Evolutionary conservation across 179 eudicot species (phyloP).

Genomic region (Pouteria campechiana): DNA sequence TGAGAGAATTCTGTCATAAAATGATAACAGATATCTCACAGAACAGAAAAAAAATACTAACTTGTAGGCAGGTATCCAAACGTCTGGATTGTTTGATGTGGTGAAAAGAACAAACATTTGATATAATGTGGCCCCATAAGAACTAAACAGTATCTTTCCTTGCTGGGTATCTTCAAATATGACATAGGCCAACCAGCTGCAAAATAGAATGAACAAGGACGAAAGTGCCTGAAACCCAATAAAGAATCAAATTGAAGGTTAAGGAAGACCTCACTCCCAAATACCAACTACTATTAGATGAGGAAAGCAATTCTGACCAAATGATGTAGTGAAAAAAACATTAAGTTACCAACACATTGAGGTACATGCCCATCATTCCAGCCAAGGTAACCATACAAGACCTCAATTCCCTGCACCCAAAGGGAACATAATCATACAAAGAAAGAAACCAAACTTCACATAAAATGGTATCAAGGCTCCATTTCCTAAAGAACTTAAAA

Average conservation of each 20-base stretch:
- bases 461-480: no score
- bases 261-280: no score
- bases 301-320: no score
- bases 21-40: no score
- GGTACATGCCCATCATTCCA: constrained; percentile 88
- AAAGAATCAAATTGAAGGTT: constrained; percentile 1
- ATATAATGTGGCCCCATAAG: constrained; percentile 72
- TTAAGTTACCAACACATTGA: constrained; percentile 67
- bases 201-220: constrained; percentile 68
- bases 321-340: no score
- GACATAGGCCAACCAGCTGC: constrained; percentile 94
- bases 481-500: no score
- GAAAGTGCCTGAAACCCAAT: constrained; percentile 55
- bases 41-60: constrained; percentile 28
- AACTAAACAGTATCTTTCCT: constrained; percentile 66
- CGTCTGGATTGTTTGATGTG: constrained; percentile 95
- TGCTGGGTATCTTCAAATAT: constrained; percentile 93
- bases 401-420: constrained; percentile 56
- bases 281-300: no score
- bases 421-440: constrained; percentile 1
- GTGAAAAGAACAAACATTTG: constrained; percentile 90
- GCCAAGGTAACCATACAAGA: constrained; percentile 54
- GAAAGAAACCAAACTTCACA: constrained; percentile 6
- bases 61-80: constrained; percentile 99
- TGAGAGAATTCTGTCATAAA: no score